phyloP scores from a whole-genome alignment of 352 stramenopile species.

The Phytophthora litchii region DNA sequence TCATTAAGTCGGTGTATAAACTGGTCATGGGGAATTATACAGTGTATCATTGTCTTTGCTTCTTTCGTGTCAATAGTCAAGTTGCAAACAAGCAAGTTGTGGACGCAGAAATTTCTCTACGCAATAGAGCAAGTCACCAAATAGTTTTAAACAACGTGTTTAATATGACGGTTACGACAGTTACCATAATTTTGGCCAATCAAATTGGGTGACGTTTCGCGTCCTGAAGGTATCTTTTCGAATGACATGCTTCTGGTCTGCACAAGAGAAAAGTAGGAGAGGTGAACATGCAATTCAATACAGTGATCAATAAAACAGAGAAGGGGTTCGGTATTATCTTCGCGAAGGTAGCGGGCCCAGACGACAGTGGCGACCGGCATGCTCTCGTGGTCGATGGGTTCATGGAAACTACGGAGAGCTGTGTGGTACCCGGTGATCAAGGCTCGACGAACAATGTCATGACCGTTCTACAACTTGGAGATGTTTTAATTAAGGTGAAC shows the following conservation, averaged over 20 bases:
- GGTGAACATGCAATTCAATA: constrained; percentile 25
- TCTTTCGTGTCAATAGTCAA: no score
- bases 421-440: background rate
- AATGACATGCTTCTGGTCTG: background rate
- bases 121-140: no score
- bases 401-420: constrained; percentile 16
- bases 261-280: background rate
- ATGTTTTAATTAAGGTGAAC: constrained; percentile 46
- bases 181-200: constrained; percentile 10
- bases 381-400: constrained; percentile 48
- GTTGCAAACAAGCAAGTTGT: no score
- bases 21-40: no score
- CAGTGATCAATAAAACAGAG: constrained; percentile 40
- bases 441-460: background rate
- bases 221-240: background rate
- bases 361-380: background rate
- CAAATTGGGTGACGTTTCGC: constrained; percentile 8
- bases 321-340: constrained; percentile 57
- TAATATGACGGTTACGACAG: constrained; percentile 1
- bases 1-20: no score
- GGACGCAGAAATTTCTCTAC: no score
- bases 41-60: no score
- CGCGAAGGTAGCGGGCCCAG: constrained; percentile 18
- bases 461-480: constrained; percentile 37
- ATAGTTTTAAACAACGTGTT: constrained; percentile 8